A percentile compares a stretch with the other conserved stretches of the same genome.
Conservation (phyloP, 345 rosid species). For the Rhodamnia argentea region DNA sequence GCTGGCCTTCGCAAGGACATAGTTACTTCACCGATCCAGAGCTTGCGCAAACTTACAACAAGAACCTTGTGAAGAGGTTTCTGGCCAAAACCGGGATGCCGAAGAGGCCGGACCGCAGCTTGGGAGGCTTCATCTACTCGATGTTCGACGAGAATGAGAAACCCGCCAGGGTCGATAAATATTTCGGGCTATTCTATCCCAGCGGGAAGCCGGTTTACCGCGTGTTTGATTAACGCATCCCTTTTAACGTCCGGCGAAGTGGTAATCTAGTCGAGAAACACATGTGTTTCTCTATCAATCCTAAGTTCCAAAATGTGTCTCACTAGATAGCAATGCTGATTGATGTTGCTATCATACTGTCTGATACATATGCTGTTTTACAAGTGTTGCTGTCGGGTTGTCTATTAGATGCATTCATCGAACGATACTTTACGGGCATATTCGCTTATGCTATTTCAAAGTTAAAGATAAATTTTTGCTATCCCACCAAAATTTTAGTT, state of each 20-base stretch:
- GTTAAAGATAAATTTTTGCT: too few species aligned
- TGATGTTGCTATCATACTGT: background rate
- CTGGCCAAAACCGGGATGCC: background rate
- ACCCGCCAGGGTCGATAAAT: background rate
- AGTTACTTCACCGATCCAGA: background rate
- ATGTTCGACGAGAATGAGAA: slow-evolving; percentile 4
- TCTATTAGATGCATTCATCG: background rate
- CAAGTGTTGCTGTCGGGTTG: background rate
- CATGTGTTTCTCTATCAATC: too few species aligned
- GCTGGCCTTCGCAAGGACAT: slow-evolving; percentile 13
- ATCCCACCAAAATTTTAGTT: background rate
- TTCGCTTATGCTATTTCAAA: too few species aligned
- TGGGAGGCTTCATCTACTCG: slow-evolving; percentile 3
- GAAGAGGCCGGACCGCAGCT: background rate
- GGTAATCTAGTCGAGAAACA: too few species aligned
- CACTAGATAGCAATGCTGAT: background rate
- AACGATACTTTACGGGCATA: background rate
- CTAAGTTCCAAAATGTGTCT: too few species aligned
- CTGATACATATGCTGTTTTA: background rate
- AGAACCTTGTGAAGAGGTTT: background rate
- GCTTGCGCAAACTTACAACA: background rate
- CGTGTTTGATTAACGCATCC: background rate
- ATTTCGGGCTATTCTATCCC: slow-evolving; percentile 4
- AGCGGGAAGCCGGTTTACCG: background rate
- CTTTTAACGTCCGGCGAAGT: background rate